Percentiles rank a stretch among this genome's conserved stretches.
Evolutionary conservation across 805 yeast genomes (phyloP).

Genomic region (Spathaspora passalidarum): DNA sequence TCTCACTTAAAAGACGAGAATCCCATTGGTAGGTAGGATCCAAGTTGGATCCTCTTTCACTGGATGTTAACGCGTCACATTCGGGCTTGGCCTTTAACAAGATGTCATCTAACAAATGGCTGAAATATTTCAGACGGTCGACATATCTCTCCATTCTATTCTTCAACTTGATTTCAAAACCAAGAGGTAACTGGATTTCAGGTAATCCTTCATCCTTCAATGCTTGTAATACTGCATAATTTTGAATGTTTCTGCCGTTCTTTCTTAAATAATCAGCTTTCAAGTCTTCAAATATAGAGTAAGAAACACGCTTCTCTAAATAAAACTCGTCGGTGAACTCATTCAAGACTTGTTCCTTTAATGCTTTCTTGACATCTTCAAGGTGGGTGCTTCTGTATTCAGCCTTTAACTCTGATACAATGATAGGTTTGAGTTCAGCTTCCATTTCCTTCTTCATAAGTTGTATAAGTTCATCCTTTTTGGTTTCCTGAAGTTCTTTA

Average conservation of each 20-base stretch:
- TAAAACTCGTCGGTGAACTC: conserved; percentile 7
- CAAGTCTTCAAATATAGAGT: conserved; percentile 6
- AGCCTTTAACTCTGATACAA: conserved; percentile 6
- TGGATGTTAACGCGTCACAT: conserved; percentile 9
- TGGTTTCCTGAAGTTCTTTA: conserved; percentile 7
- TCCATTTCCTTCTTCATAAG: conserved; percentile 4
- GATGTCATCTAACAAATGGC: conserved; percentile 8
- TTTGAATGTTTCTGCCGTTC: neutral
- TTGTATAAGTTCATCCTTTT: conserved; percentile 4
- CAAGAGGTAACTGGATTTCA: neutral
- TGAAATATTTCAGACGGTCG: conserved; percentile 8
- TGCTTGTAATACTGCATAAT: neutral
- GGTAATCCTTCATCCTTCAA: conserved; percentile 1
- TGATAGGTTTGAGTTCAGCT: conserved; percentile 3
- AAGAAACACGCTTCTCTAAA: conserved; percentile 3
- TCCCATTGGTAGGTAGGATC: conserved; percentile 10
- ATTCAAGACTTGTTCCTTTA: conserved; percentile 5
- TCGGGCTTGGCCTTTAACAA: conserved; percentile 9
- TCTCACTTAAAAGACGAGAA: conserved; percentile 7
- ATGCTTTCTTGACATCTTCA: conserved; percentile 5
- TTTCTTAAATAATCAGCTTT: conserved; percentile 2
- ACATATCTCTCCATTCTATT: conserved; percentile 1
- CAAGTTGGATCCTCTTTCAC: conserved; percentile 14
- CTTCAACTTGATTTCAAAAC: neutral
- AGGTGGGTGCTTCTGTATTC: conserved; percentile 3